A percentile compares a stretch with the other conserved stretches of the same genome.
phyloP scores from a whole-genome alignment of 371 early-diverging fungal species.

The Basidiobolus meristosporus region DNA sequence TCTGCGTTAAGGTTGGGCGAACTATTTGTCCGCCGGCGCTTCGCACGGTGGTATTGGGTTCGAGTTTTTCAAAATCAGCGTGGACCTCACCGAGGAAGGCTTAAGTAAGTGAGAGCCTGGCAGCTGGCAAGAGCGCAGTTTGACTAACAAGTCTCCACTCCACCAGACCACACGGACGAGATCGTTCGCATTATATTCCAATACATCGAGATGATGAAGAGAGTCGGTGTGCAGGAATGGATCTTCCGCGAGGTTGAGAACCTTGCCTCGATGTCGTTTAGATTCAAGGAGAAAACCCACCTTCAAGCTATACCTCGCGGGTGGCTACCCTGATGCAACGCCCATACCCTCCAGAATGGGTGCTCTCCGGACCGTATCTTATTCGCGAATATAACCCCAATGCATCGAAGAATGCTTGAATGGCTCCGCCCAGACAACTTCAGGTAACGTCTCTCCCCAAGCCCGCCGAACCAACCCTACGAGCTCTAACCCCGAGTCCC shows the following conservation, averaged over 20 bases:
- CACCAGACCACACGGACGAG: slow-evolving; percentile 40
- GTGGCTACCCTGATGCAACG: slow-evolving; percentile 39
- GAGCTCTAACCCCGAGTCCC: not conserved
- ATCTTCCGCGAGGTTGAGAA: slow-evolving; percentile 46
- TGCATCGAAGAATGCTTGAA: slow-evolving; percentile 26
- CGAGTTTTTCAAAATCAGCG: slow-evolving; percentile 58
- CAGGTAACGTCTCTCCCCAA: slow-evolving; percentile 39
- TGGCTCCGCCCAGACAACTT: slow-evolving; percentile 50
- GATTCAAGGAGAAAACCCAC: slow-evolving; percentile 67
- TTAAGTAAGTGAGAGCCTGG: slow-evolving; percentile 23
- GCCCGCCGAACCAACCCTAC: not conserved
- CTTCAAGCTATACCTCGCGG: slow-evolving; percentile 31
- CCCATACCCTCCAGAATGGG: slow-evolving; percentile 37
- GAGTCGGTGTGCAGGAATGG: slow-evolving; percentile 46
- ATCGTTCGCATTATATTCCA: slow-evolving; percentile 65
- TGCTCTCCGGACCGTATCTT: slow-evolving; percentile 52
- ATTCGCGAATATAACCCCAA: slow-evolving; percentile 34
- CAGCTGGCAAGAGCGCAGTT: not conserved
- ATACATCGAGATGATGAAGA: slow-evolving; percentile 63
- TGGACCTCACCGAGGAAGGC: slow-evolving; percentile 73
- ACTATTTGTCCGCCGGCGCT: slow-evolving; percentile 43
- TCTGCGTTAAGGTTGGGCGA: slow-evolving; percentile 77
- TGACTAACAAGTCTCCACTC: not conserved
- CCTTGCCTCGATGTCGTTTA: slow-evolving; percentile 52
- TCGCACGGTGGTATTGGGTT: slow-evolving; percentile 47